Evolutionary conservation across 306 rosid species (phyloP), one percentile per base, ranked within the genome.

Genomic region (Pyrus betulifolia): DNA sequence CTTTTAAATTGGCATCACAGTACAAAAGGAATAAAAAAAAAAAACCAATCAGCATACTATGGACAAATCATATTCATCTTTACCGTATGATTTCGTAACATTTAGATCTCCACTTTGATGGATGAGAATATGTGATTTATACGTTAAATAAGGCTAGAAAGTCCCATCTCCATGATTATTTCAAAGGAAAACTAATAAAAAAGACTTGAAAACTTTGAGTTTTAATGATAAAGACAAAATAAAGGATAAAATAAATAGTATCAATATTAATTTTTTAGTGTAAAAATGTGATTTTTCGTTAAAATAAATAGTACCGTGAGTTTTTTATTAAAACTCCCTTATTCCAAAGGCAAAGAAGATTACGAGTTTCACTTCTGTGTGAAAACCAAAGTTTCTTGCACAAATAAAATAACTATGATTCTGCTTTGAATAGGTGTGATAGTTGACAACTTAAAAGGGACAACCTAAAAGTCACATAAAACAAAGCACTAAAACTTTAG

Each of bases 401-500:
- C 44, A 13, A 21, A 45, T 64, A 44, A 18, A 54, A 40, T 27
- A 81, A 40, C 76, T 22, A 31, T 19, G 74, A 71, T 82, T 79
- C 85, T 64, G 58, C 54, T 71, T 80, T 67, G 21, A 38, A 59
- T 23, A 1, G 35, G 75, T 18, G 77, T 76, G 72, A 65, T 77
- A 81, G 83, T 83, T 74, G 89, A 78, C 84, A 54, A 60, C 71
- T 42, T 61, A 44, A 72, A 72, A 66, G 70, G n/a, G 28, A 4
- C 28, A 42, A 45, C 6, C 27, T 23, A 30, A 80, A 73, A 40
- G 42, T 69, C 46, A n/a, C 31, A 22, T 27, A 31, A 67, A 74
- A 40, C 40, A 42, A 42, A 40, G 40, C 21, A 73, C 21, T 57
- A 66, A 60, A 31, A 18, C 40, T 23, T 58, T 40, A 58, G 25